Conservation (phyloP, 2,329 filamentous ascomycete genomes). For the Paraphoma chrysanthemicola region DNA sequence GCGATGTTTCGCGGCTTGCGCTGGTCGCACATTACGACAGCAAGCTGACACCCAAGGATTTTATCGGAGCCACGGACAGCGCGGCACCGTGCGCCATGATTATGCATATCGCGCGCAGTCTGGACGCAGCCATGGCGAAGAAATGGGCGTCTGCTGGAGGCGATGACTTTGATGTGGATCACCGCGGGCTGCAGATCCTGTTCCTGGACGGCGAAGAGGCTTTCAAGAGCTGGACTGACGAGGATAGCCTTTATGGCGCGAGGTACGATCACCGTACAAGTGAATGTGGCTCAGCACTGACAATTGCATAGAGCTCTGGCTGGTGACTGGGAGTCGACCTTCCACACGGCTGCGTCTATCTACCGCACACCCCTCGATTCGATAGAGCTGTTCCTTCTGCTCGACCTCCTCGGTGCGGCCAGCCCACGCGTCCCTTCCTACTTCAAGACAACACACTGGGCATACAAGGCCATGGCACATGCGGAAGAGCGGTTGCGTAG, state of each 20-base stretch:
- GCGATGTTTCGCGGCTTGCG: conserved; percentile 82
- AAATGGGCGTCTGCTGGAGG: conserved; percentile 73
- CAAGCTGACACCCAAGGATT: conserved; percentile 79
- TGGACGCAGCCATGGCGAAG: conserved; percentile 81
- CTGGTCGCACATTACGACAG: conserved; percentile 96
- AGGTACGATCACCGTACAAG: conserved; percentile 60
- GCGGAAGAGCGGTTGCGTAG: conserved; percentile 77
- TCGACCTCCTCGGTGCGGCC: conserved; percentile 81
- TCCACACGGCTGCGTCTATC: conserved; percentile 73
- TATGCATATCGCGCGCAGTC: conserved; percentile 80
- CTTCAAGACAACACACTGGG: conserved; percentile 93
- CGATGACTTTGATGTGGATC: conserved; percentile 65
- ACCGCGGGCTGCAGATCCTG: conserved; percentile 85
- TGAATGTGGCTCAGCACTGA: conserved; percentile 1
- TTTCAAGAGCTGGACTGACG: conserved; percentile 78
- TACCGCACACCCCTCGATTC: conserved; percentile 78
- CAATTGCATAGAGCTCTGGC: conserved; percentile 68
- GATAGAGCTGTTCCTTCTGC: conserved; percentile 86
- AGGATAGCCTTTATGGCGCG: conserved; percentile 89
- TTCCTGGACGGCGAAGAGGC: conserved; percentile 95
- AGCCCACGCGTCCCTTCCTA: conserved; percentile 81
- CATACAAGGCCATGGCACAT: conserved; percentile 78
- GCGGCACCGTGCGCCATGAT: conserved; percentile 95
- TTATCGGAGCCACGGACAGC: conserved; percentile 93
- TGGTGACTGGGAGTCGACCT: conserved; percentile 77